phyloP scores from a whole-genome alignment of 148 eudicot species.

The Tetragonia tetragonoides region DNA sequence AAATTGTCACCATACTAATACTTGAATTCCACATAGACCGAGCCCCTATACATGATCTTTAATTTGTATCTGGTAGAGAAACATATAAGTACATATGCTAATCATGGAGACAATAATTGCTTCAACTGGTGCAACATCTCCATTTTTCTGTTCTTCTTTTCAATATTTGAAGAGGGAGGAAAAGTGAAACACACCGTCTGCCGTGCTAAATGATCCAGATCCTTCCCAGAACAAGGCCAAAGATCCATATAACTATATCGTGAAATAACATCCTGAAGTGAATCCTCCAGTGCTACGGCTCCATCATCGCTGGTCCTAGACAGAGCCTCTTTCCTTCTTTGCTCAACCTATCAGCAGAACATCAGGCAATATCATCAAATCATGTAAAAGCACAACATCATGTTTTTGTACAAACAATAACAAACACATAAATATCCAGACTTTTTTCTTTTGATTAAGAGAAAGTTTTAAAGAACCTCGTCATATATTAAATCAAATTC shows the following conservation, averaged over 20 bases:
- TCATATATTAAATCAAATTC: no score
- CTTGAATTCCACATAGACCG: neutral
- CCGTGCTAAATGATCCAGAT: constrained; percentile 84
- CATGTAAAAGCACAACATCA: neutral
- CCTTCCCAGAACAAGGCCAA: constrained; percentile 93
- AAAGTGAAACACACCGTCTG: constrained; percentile 57
- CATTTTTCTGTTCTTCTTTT: no score
- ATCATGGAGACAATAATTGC: neutral
- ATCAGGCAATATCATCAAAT: neutral
- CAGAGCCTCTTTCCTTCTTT: constrained; percentile 98
- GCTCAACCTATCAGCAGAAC: constrained; percentile 73
- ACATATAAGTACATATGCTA: neutral
- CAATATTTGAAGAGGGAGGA: neutral
- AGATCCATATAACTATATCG: constrained; percentile 95
- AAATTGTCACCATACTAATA: neutral
- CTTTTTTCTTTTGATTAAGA: no score
- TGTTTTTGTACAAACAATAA: neutral
- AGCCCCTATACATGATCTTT: neutral
- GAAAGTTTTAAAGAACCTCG: no score
- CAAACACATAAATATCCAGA: neutral
- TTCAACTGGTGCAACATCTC: neutral
- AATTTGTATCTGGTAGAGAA: neutral
- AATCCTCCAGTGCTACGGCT: constrained; percentile 54
- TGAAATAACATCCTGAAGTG: constrained; percentile 87
- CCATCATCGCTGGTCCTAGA: constrained; percentile 69